Evolutionary conservation across 2,329 filamentous ascomycete species (phyloP), one percentile per base, ranked within the genome.

Genomic region (Torrubiellomyces zombiae): DNA sequence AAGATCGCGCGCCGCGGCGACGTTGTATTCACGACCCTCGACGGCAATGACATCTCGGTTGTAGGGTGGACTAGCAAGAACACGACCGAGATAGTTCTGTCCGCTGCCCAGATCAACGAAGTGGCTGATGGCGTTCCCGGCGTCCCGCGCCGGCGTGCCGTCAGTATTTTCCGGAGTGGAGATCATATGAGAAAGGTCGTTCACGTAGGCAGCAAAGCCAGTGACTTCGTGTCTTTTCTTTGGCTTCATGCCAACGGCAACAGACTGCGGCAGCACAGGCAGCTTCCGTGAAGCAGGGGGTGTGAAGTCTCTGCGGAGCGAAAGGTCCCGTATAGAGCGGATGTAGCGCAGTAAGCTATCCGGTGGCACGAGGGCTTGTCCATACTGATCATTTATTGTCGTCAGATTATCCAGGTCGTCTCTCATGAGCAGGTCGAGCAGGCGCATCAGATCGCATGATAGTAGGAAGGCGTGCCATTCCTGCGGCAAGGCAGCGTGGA

Each of bases 201-300:
- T 66, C 26, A 95, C 68, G 40, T 86, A 95, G 33, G 67, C 67
- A n/a, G 86, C 78, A 43, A 95, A 94, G 43, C 89, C 73, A 31
- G 73, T 67, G 16, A 95, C 89, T 54, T 98, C 89, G 43, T 98
- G 89, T 1, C 81, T 64, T 51, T 98, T 98, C 49, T 98, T 98
- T 11, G 77, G 69, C 33, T 82, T 92, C 89, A 98, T 98, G 4
- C 89, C 89, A 9, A 92, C 67, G 0, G 79, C 68, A 10, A 93
- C 67, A 37, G 75, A 66, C 24, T 70, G 65, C 3, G 81, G 71
- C 13, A 92, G 47, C 36, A 62, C 59, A 5, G 67, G 58, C 28
- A 66, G 52, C 28, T 60, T 58, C 21, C 50, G 44, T 28, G 50
- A 44, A 9, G 41, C 44, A 9, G 40, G 42, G 0, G 57, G 47